These are phyloP conservation scores for Coemansia sp. DNA, from an alignment of 192 early-diverging fungal species.

Conservation along the genomic window DNA sequence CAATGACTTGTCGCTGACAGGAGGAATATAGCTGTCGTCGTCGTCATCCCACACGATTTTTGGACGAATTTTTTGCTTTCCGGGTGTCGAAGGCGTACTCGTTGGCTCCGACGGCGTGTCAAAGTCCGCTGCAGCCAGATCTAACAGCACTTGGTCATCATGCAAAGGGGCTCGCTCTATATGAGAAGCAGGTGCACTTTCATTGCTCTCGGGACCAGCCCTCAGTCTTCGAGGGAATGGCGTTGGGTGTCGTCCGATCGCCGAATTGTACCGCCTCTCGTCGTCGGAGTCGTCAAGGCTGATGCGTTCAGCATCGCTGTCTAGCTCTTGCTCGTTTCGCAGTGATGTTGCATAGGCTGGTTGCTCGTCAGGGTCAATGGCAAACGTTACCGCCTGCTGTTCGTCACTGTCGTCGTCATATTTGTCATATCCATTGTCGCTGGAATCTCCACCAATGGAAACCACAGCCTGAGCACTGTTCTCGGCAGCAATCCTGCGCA, in stretches of 20 bases:
- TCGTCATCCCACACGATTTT: conserved; percentile 46
- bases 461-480: conserved; percentile 38
- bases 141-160: neutral
- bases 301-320: neutral
- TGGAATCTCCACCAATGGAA: neutral
- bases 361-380: neutral
- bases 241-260: conserved; percentile 34
- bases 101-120: conserved; percentile 17
- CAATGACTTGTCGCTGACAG: conserved; percentile 30
- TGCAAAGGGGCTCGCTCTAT: neutral
- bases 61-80: conserved; percentile 29
- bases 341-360: conserved; percentile 17
- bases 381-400: neutral
- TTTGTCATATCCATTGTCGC: no score
- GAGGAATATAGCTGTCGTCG: conserved; percentile 14
- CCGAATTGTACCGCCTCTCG: conserved; percentile 21
- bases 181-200: neutral
- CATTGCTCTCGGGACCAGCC: neutral
- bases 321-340: neutral
- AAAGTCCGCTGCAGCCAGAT: neutral
- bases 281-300: conserved; percentile 12
- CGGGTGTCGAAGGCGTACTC: conserved; percentile 20
- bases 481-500: conserved; percentile 38
- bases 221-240: conserved; percentile 36
- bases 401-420: conserved; percentile 1